Conservation (phyloP, 2,329 filamentous ascomycete species). For the Stenocarpella maydis region DNA sequence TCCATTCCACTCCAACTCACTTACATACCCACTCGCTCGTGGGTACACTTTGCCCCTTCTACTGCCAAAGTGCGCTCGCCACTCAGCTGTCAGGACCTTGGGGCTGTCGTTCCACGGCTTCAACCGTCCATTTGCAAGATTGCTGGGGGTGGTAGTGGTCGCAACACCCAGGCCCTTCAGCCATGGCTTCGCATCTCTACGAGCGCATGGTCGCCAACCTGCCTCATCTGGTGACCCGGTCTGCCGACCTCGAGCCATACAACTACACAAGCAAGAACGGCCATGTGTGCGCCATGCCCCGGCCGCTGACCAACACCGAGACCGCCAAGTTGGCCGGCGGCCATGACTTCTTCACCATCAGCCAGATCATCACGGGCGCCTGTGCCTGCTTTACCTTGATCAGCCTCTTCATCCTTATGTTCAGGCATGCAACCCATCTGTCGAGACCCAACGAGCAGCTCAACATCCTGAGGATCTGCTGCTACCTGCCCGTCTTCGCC, state of each 20-base stretch:
- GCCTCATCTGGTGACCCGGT: neutral
- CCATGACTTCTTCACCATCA: slow-evolving; percentile 33
- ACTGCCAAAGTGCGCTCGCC: neutral
- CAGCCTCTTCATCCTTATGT: slow-evolving; percentile 33
- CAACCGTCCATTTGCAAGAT: neutral
- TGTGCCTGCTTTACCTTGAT: slow-evolving; percentile 33
- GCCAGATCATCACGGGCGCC: slow-evolving; percentile 33
- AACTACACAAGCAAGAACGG: slow-evolving; percentile 33
- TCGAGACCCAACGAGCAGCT: slow-evolving; percentile 52
- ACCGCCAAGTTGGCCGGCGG: slow-evolving; percentile 30
- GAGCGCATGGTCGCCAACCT: slow-evolving; percentile 22
- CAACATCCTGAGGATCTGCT: slow-evolving; percentile 53
- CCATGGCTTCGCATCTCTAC: slow-evolving; percentile 28
- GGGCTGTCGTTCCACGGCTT: too few relatives aligned
- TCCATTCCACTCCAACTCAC: neutral
- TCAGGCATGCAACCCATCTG: slow-evolving; percentile 42
- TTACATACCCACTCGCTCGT: too few relatives aligned
- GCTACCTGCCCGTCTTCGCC: slow-evolving; percentile 51
- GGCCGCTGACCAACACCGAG: slow-evolving; percentile 30
- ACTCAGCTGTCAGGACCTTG: neutral
- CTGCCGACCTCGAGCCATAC: slow-evolving; percentile 9
- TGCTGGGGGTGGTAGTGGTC: neutral
- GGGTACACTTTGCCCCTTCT: too few relatives aligned
- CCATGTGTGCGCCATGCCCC: slow-evolving; percentile 33
- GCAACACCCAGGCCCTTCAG: neutral